Evolutionary conservation across 352 stramenopile species (phyloP).

Genomic region (Phytophthora macrochlamydospora): DNA sequence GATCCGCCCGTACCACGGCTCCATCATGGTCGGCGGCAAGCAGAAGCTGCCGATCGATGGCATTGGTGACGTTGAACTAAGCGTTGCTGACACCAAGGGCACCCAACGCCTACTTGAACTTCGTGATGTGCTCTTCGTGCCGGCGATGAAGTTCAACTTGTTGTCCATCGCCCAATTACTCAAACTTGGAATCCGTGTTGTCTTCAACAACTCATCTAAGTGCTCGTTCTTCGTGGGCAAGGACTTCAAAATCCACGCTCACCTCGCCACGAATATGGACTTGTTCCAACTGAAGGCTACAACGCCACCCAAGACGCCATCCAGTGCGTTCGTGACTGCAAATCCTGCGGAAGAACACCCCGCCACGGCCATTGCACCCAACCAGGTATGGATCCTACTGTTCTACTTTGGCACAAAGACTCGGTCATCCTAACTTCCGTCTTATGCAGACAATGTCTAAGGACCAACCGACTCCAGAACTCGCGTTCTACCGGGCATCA

Average conservation of each 20-base stretch:
- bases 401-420: neutral
- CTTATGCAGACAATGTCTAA: neutral
- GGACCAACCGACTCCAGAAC: neutral
- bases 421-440: neutral
- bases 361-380: too few species aligned
- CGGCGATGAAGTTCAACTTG: conserved; percentile 5
- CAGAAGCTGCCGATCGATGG: conserved; percentile 1
- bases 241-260: conserved; percentile 10
- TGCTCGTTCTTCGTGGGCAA: conserved; percentile 1
- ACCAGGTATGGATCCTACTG: neutral
- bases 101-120: neutral
- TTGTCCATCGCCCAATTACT: neutral
- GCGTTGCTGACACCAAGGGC: conserved; percentile 16
- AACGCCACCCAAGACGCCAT: neutral
- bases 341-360: too few species aligned
- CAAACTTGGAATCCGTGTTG: neutral
- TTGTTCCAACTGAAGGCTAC: conserved; percentile 8
- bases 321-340: neutral
- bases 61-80: conserved; percentile 1
- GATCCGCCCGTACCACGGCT: neutral
- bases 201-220: neutral
- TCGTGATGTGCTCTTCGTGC: conserved; percentile 2
- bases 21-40: conserved; percentile 11
- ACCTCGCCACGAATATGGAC: neutral
- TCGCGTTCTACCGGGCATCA: neutral